Percentiles rank a stretch among this genome's conserved stretches.
Evolutionary conservation across 305 asterid genomes (phyloP).

Genomic region (Striga hermonthica): DNA sequence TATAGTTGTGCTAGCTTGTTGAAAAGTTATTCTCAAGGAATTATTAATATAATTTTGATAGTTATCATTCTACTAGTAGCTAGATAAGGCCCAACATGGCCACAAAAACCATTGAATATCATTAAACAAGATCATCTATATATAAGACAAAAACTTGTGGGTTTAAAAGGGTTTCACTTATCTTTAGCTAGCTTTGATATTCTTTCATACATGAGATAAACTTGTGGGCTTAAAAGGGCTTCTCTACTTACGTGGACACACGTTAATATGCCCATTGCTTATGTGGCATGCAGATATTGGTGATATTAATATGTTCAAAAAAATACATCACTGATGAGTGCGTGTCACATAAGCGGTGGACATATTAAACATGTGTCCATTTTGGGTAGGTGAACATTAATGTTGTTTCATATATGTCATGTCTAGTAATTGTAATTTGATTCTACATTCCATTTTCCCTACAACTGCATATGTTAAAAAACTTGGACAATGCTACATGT

Average conservation of each 20-base stretch:
- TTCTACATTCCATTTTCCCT: conserved; percentile 27
- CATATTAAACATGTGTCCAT: no score
- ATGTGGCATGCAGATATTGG: no score
- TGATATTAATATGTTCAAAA: no score
- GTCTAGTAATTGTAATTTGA: conserved; percentile 30
- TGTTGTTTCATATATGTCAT: no score
- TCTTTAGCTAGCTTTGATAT: conserved; percentile 35
- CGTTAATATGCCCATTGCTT: no score
- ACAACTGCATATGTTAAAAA: conserved; percentile 18
- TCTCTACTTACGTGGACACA: no score
- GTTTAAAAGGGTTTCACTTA: conserved; percentile 36
- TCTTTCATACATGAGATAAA: no score
- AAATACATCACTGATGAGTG: no score
- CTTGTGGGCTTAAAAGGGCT: no score
- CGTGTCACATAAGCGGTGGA: no score
- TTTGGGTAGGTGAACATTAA: no score
- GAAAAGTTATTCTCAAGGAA: background rate
- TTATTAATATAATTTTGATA: conserved; percentile 28
- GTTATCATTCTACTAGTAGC: conserved; percentile 21
- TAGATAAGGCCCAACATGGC: conserved; percentile 40
- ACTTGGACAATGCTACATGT: no score
- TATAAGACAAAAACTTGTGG: conserved; percentile 38
- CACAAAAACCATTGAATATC: conserved; percentile 31
- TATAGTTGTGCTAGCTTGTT: conserved; percentile 17
- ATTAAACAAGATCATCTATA: background rate